These are phyloP conservation scores for Cytospora paraplurivora DNA, from an alignment of 2,329 filamentous ascomycete genomes.

Conservation along the genomic window DNA sequence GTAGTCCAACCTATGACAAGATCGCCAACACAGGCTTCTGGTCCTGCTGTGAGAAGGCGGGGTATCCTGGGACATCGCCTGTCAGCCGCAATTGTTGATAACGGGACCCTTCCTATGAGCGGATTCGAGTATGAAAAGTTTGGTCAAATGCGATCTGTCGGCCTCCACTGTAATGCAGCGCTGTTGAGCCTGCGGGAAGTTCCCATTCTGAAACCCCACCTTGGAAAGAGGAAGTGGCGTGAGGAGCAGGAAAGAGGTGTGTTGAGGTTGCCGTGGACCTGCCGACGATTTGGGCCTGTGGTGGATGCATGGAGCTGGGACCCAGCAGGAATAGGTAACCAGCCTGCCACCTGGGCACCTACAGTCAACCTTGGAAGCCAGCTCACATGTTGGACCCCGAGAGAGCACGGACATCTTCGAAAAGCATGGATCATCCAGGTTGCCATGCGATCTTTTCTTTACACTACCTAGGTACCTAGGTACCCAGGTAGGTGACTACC, in stretches of 20 bases:
- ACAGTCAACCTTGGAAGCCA: no score
- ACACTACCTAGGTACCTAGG: not conserved
- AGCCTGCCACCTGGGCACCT: not conserved
- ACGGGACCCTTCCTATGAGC: not conserved
- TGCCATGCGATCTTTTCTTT: not conserved
- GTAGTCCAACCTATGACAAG: no score
- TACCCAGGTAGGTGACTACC: not conserved
- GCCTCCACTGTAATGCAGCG: not conserved
- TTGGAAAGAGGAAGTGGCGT: slow-evolving; percentile 9
- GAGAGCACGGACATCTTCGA: not conserved
- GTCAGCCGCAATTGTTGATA: slow-evolving; percentile 13
- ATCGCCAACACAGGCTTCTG: no score
- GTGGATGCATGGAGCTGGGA: not conserved
- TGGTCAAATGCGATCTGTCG: not conserved
- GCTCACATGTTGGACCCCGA: not conserved
- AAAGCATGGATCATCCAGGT: not conserved
- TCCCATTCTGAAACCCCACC: not conserved
- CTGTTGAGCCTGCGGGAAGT: not conserved
- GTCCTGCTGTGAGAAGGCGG: slow-evolving; percentile 5
- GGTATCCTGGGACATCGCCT: slow-evolving; percentile 3
- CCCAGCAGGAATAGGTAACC: not conserved
- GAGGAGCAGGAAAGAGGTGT: not conserved
- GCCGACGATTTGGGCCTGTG: not conserved
- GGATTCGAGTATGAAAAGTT: no score
- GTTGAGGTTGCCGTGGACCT: slow-evolving; percentile 12